Conservation (phyloP, 108 stramenopile species). For the Pseudonitzschia delicatissima region DNA sequence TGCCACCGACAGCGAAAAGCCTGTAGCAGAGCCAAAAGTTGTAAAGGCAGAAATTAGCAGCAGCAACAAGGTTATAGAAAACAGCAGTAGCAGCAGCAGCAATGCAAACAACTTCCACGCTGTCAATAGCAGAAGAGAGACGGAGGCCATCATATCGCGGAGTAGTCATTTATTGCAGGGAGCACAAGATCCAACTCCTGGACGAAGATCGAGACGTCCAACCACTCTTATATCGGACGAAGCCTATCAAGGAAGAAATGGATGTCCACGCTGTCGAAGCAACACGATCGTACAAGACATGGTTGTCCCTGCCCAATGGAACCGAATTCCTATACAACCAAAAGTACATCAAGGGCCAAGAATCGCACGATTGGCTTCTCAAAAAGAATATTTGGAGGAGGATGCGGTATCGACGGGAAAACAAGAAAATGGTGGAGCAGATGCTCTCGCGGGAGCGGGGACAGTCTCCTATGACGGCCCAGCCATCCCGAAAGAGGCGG, state of each 20-base stretch:
- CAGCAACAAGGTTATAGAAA: not conserved
- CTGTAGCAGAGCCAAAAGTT: not conserved
- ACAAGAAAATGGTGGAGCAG: conserved; percentile 62
- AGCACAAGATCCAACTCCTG: not conserved
- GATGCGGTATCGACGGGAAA: conserved; percentile 87
- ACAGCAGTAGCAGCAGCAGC: not conserved
- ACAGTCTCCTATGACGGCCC: not conserved
- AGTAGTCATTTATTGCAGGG: not conserved
- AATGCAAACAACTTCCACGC: not conserved
- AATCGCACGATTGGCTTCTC: conserved; percentile 83
- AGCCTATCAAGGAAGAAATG: conserved; percentile 7
- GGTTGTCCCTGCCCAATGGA: conserved; percentile 58
- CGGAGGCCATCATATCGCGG: not conserved
- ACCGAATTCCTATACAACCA: conserved; percentile 79
- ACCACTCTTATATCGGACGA: conserved; percentile 11
- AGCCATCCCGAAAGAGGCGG: not conserved
- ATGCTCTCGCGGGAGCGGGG: conserved; percentile 17
- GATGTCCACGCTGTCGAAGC: conserved; percentile 65
- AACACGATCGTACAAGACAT: conserved; percentile 74
- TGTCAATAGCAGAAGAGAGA: not conserved
- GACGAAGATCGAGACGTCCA: not conserved
- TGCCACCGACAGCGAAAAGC: conserved; percentile 6
- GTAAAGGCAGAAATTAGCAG: not conserved
- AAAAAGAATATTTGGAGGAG: conserved; percentile 89
- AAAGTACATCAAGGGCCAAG: conserved; percentile 75